Evolutionary conservation across 768 basidiomycete species (phyloP).

Genomic region (Boletus tylopilopsis): DNA sequence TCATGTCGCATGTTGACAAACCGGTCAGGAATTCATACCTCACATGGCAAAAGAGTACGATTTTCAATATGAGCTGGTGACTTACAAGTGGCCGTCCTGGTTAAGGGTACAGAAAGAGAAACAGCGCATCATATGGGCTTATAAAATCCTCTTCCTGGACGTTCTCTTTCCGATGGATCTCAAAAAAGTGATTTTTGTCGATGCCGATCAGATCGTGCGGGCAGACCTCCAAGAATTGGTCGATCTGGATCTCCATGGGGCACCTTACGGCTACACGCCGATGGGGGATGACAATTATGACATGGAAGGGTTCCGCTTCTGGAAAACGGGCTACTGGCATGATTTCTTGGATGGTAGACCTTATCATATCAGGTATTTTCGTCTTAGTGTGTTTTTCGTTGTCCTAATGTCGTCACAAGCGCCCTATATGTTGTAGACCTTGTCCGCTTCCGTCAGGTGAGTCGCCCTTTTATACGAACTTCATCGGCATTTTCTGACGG

Average conservation of each 20-base stretch:
- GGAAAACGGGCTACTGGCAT: conserved; percentile 97
- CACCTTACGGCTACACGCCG: conserved; percentile 93
- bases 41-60: conserved; percentile 87
- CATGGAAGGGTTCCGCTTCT: conserved; percentile 98
- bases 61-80: conserved; percentile 96
- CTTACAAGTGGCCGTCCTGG: conserved; percentile 99
- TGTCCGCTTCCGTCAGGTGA: conserved; percentile 87
- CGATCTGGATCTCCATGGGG: conserved; percentile 88
- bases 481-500: not conserved
- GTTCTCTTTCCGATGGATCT: conserved; percentile 99
- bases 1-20: not conserved
- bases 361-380: conserved; percentile 87
- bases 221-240: conserved; percentile 94
- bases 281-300: conserved; percentile 96
- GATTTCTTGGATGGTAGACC: conserved; percentile 79
- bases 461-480: not conserved
- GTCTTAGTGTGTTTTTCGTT: not conserved
- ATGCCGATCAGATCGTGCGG: conserved; percentile 96
- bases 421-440: conserved; percentile 96
- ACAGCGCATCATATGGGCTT: conserved; percentile 98
- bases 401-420: conserved; percentile 39
- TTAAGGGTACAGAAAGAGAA: conserved; percentile 96
- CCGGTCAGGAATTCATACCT: conserved; percentile 83
- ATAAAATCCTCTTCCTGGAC: conserved; percentile 99
- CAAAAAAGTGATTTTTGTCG: conserved; percentile 98